Evolutionary conservation across 148 eudicot species (phyloP).

Genomic region (Rhododendron vialii): DNA sequence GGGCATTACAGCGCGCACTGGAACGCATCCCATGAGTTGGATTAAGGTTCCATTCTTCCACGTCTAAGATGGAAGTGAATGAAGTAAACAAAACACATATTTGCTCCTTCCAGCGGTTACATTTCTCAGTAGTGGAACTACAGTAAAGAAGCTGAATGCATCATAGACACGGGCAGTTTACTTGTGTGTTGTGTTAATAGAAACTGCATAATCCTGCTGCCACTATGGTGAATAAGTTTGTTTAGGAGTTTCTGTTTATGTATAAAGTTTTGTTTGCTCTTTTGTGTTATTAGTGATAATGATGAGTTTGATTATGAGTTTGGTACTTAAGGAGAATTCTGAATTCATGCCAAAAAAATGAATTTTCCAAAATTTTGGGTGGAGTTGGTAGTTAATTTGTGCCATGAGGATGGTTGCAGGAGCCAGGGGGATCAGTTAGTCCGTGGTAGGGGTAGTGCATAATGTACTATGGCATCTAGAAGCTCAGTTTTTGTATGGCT

Average conservation of each 20-base stretch:
- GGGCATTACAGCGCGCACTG: constrained; percentile 69
- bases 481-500: not conserved
- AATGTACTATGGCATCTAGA: not conserved
- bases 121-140: not conserved
- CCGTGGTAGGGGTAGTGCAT: not conserved
- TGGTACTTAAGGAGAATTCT: not conserved
- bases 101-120: not conserved
- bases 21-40: constrained; percentile 72
- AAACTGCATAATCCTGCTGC: not conserved
- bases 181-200: not conserved
- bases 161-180: not conserved
- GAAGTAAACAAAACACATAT: not conserved
- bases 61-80: not conserved
- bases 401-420: not conserved
- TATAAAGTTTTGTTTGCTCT: not conserved
- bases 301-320: not conserved
- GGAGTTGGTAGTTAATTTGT: not conserved
- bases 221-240: not conserved
- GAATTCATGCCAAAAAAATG: not conserved
- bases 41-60: not conserved
- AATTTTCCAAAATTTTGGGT: not conserved
- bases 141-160: not conserved
- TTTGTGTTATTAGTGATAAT: not conserved
- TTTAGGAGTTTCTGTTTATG: not conserved
- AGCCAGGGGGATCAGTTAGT: not conserved